A percentile compares a stretch with the other conserved stretches of the same genome.
Evolutionary conservation across 2,329 filamentous ascomycete genomes (phyloP).

Genomic region (Orbilia blumenaviensis): DNA sequence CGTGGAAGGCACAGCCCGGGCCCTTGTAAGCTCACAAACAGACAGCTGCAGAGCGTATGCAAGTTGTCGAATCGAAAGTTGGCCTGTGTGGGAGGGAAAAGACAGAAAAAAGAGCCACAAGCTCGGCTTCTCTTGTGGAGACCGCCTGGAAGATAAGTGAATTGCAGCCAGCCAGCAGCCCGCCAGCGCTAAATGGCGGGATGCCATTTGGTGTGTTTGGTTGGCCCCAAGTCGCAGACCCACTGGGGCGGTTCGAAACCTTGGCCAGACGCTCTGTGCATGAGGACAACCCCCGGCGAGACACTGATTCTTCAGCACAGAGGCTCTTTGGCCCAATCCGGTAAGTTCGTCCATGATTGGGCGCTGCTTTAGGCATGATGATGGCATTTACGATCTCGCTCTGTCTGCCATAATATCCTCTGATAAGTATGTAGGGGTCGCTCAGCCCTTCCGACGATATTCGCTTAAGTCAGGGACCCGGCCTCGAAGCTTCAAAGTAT

Average conservation of each 20-base stretch:
- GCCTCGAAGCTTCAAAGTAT: constrained; percentile 3
- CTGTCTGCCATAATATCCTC: constrained; percentile 5
- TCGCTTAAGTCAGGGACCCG: constrained; percentile 5
- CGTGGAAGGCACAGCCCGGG: constrained; percentile 59
- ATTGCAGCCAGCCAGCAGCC: constrained; percentile 39
- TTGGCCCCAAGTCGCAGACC: constrained; percentile 31
- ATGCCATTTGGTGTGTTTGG: constrained; percentile 45
- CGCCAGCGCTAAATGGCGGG: constrained; percentile 49
- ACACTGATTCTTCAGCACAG: constrained; percentile 9
- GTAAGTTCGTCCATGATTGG: constrained; percentile 28
- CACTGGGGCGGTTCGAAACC: constrained; percentile 54
- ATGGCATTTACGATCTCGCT: constrained; percentile 4
- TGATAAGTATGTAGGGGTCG: constrained; percentile 9
- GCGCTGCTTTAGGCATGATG: constrained; percentile 37
- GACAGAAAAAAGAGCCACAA: constrained; percentile 33
- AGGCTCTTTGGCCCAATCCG: constrained; percentile 11
- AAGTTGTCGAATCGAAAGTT: constrained; percentile 27
- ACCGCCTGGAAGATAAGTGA: constrained; percentile 54
- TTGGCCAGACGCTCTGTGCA: constrained; percentile 52
- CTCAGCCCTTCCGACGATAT: constrained; percentile 1
- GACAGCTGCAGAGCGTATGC: constrained; percentile 56
- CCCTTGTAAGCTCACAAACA: constrained; percentile 58
- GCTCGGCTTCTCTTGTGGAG: constrained; percentile 42
- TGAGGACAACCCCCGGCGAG: constrained; percentile 39
- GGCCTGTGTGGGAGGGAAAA: constrained; percentile 58